phyloP scores from a whole-genome alignment of 148 eudicot genomes.

The Camellia sinensis region DNA sequence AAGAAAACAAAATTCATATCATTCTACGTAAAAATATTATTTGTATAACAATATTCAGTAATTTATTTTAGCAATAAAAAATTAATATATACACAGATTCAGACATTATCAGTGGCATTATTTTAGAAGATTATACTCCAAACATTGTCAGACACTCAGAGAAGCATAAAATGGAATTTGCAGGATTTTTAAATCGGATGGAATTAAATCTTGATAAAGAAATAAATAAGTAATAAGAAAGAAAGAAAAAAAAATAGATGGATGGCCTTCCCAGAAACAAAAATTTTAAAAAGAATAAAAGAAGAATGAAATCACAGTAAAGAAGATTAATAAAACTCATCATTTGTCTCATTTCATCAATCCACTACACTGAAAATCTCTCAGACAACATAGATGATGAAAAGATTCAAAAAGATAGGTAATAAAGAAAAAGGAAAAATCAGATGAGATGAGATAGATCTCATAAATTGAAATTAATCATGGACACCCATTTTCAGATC shows the following conservation, averaged over 20 bases:
- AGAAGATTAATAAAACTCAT: not conserved
- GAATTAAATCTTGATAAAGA: not conserved
- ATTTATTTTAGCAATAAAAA: too few species aligned
- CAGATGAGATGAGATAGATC: not conserved
- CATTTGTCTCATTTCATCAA: conserved; percentile 20
- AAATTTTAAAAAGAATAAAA: not conserved
- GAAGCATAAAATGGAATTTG: conserved; percentile 2
- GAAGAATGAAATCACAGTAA: not conserved
- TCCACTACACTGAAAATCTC: conserved; percentile 17
- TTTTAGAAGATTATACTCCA: too few species aligned
- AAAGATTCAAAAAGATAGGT: not conserved
- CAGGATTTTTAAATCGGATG: not conserved
- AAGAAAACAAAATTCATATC: too few species aligned
- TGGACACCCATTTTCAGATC: conserved; percentile 33
- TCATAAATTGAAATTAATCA: not conserved
- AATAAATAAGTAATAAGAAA: not conserved
- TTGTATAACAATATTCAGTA: too few species aligned
- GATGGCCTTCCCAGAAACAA: not conserved
- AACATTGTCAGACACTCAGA: not conserved
- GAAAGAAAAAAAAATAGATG: not conserved
- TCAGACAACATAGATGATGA: conserved; percentile 3
- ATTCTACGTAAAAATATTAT: too few species aligned
- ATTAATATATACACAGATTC: not conserved
- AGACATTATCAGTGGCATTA: not conserved
- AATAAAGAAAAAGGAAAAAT: not conserved